phyloP scores from a whole-genome alignment of 2,329 filamentous ascomycete species.

The Endocalyx cinctus region DNA sequence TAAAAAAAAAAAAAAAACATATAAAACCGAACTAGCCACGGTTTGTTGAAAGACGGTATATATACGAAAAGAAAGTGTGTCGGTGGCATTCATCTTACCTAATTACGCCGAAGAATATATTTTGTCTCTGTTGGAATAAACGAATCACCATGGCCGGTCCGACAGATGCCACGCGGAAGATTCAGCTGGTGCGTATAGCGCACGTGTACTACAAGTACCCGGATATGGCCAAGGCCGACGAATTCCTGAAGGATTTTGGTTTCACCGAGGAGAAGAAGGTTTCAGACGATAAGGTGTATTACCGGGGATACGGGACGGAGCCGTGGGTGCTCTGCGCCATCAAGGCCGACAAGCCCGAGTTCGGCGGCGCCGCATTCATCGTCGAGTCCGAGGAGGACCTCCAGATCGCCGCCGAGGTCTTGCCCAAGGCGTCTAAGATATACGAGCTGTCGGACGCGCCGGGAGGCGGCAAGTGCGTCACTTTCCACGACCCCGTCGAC shows the following conservation, averaged over 20 bases:
- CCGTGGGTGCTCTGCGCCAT: slow-evolving; percentile 55
- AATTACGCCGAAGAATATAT: no score
- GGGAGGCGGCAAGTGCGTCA: slow-evolving; percentile 49
- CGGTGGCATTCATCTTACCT: no score
- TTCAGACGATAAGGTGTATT: slow-evolving; percentile 46
- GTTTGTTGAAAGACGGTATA: no score
- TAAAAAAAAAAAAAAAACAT: no score
- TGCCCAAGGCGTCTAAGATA: slow-evolving; percentile 44
- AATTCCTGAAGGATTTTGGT: slow-evolving; percentile 46
- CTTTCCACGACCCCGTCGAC: slow-evolving; percentile 48
- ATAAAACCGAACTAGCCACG: no score
- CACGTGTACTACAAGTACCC: slow-evolving; percentile 46
- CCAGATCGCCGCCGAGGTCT: slow-evolving; percentile 39
- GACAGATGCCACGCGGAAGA: slow-evolving; percentile 18
- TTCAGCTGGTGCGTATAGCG: slow-evolving; percentile 28
- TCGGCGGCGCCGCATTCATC: slow-evolving; percentile 53
- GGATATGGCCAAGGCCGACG: slow-evolving; percentile 34
- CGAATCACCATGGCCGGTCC: no score
- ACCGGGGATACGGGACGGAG: slow-evolving; percentile 56
- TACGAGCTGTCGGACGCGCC: slow-evolving; percentile 46
- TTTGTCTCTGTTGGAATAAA: no score
- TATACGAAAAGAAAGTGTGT: no score
- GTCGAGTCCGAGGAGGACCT: slow-evolving; percentile 54
- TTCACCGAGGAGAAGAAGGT: slow-evolving; percentile 34
- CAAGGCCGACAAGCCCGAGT: slow-evolving; percentile 42